Percentiles rank a stretch among this genome's conserved stretches.
phyloP scores from a whole-genome alignment of 2,329 filamentous ascomycete genomes.

The Aspergillus fumigatiaffinis region DNA sequence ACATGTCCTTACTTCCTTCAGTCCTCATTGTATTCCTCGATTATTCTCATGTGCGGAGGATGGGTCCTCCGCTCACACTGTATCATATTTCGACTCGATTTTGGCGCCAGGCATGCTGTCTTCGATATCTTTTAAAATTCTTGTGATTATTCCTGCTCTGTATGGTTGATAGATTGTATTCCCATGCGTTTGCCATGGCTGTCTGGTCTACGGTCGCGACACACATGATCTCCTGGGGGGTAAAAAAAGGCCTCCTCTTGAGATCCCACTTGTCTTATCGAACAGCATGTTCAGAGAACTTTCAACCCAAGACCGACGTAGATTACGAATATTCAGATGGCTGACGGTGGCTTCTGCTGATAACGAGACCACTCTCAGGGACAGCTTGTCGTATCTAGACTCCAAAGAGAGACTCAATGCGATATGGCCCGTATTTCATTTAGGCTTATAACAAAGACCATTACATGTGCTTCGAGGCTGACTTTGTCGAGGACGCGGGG shows the following conservation, averaged over 20 bases:
- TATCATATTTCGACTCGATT: conserved; percentile 16
- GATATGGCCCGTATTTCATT: neutral
- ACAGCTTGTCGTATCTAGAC: neutral
- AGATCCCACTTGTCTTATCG: neutral
- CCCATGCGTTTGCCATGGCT: conserved; percentile 2
- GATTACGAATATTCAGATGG: neutral
- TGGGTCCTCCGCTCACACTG: conserved; percentile 7
- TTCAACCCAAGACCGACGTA: neutral
- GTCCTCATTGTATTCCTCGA: neutral
- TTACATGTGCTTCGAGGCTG: neutral
- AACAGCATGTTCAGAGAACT: neutral
- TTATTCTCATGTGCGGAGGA: neutral
- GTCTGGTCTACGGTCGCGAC: neutral
- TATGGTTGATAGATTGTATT: conserved; percentile 5
- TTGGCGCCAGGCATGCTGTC: conserved; percentile 4
- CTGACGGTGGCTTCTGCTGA: neutral
- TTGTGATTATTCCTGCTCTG: conserved; percentile 2
- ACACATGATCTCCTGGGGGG: neutral
- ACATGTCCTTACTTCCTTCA: neutral
- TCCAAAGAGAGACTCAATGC: neutral
- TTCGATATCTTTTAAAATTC: conserved; percentile 1
- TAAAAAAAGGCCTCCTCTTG: neutral
- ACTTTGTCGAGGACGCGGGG: neutral
- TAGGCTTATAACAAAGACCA: neutral
- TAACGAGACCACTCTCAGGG: neutral